Evolutionary conservation across 305 asterid genomes (phyloP).

Genomic region (Fraxinus floribunda): DNA sequence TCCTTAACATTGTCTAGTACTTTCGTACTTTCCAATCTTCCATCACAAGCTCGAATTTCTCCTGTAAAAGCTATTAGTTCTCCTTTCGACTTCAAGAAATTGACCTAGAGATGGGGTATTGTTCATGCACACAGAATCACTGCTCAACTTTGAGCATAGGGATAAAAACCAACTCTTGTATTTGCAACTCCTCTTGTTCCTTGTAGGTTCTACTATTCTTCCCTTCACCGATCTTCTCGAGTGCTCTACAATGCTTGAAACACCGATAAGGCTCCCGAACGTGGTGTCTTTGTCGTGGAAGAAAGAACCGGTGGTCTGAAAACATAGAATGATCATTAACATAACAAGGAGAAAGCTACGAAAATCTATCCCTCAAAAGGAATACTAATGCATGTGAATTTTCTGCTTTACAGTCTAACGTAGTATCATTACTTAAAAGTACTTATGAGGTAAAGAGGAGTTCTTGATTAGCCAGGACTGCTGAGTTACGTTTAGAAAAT

Average conservation of each 20-base stretch:
- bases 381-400: neutral
- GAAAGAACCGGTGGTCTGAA: constrained; percentile 65
- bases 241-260: constrained; percentile 55
- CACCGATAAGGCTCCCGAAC: constrained; percentile 63
- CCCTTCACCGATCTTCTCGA: constrained; percentile 52
- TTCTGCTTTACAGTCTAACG: neutral
- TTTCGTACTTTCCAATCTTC: neutral
- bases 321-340: constrained; percentile 10
- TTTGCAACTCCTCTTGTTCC: constrained; percentile 44
- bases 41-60: constrained; percentile 24
- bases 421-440: neutral
- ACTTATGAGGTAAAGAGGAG: neutral
- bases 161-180: constrained; percentile 56
- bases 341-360: neutral
- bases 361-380: neutral
- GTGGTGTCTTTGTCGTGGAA: constrained; percentile 66
- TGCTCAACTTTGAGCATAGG: constrained; percentile 53
- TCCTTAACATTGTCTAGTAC: neutral
- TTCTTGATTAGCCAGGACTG: neutral
- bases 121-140: constrained; percentile 53
- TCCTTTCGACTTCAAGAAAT: constrained; percentile 65
- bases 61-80: constrained; percentile 35
- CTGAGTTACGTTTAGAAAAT: neutral
- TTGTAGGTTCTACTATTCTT: constrained; percentile 33
- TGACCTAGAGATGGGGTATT: constrained; percentile 57